Base-by-base conservation (phyloP, 2,329 filamentous ascomycete genomes). In the Colletotrichum magnum region DNA sequence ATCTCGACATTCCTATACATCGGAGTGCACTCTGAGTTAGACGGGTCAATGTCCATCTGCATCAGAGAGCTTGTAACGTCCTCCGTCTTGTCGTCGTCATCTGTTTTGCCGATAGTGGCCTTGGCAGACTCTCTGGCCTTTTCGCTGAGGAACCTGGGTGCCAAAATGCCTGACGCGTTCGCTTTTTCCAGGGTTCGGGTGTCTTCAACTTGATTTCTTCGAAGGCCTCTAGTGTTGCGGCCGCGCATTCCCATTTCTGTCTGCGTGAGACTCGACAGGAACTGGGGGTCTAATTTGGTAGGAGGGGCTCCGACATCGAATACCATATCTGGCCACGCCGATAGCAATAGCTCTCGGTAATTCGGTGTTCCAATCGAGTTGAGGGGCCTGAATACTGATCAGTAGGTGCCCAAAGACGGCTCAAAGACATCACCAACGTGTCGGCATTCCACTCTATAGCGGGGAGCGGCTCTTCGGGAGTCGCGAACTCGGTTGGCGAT, bases 1-100 rank as follows among this genome's bases (percentile, higher is more conserved):
- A 99, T 99, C 79, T 98, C 95, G 12, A 98, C 93, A 75, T 94
- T 95, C 72, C 93, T 91, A 79, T 99, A 99, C 84, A 96, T 94
- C 9, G 93, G 88, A 24, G 95, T 93, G 5, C 96, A 92, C 65
- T 97, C 94, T 48, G 92, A 89, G 72, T 94, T 93, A 64, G 92
- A 88, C 72, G 92, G 92, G 71, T 93, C 91, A 4, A 95, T 84
- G 63, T 92, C 90, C 64, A 89, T 84, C 45, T 91, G 89, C n/a
- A 89, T 88, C 68, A 95, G 79, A 0, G 89, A 86, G 67, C 92
- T 90, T 48, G 87, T 83, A 2, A 90, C 83, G 65, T 94, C 93
- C 4, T 86, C 85, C 0, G 77, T 72, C 59, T 79, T 80, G 6
- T 85, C 81, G 59, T 85, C 83, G 3, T 79, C 75, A 74, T 72